Evolutionary conservation across 305 asterid genomes (phyloP).

Genomic region (Fraxinus dipetala): DNA sequence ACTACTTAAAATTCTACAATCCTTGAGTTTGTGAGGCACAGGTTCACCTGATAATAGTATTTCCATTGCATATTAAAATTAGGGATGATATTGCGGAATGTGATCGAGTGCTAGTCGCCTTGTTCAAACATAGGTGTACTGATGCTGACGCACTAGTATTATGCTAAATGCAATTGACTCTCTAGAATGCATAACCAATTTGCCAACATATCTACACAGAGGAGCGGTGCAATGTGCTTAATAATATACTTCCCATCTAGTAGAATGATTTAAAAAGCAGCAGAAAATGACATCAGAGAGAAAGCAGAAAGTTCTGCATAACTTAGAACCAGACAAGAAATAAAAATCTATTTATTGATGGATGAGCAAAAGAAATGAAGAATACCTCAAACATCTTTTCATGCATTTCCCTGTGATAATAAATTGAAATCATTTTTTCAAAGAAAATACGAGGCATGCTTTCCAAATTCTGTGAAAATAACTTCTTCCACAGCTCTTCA

Average conservation of each 20-base stretch:
- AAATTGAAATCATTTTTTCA: slow-evolving; percentile 74
- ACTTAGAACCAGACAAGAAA: slow-evolving; percentile 4
- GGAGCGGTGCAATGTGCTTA: background rate
- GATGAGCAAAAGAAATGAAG: background rate
- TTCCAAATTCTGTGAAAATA: slow-evolving; percentile 73
- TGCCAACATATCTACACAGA: background rate
- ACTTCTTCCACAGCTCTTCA: slow-evolving; percentile 76
- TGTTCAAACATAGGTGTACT: background rate
- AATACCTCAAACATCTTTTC: slow-evolving; percentile 87
- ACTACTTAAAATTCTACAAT: background rate
- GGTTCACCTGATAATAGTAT: background rate
- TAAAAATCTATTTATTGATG: background rate
- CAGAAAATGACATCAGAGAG: background rate
- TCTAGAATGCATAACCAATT: background rate
- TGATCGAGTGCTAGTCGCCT: background rate
- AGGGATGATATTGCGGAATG: background rate
- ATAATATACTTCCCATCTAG: background rate
- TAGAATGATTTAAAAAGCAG: background rate
- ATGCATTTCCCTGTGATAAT: slow-evolving; percentile 65
- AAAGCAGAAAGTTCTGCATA: background rate
- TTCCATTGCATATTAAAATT: background rate
- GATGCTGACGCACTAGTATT: background rate
- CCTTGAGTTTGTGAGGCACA: background rate
- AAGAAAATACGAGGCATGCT: slow-evolving; percentile 88
- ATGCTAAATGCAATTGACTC: background rate